Evolutionary conservation across 2,329 filamentous ascomycete species (phyloP).

Genomic region (Aspergillus luchuensis): DNA sequence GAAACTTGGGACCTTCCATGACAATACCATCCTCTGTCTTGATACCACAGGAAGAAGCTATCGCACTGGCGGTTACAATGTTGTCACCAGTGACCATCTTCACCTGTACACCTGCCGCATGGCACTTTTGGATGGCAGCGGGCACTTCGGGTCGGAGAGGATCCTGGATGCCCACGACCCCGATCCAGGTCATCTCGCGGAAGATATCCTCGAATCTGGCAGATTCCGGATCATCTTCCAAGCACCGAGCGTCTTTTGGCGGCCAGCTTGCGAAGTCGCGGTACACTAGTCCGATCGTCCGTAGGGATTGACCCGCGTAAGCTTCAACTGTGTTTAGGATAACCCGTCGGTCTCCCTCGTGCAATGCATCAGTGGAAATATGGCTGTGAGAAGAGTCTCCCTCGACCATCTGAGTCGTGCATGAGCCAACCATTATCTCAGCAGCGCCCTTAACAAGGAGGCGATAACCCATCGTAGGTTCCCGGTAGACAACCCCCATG

Average conservation of each 20-base stretch:
- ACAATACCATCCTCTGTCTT: slow-evolving; percentile 59
- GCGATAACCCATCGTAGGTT: slow-evolving; percentile 43
- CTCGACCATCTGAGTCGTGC: slow-evolving; percentile 37
- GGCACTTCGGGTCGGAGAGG: slow-evolving; percentile 69
- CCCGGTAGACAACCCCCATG: slow-evolving; percentile 52
- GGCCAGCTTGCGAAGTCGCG: slow-evolving; percentile 72
- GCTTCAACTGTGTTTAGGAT: slow-evolving; percentile 42
- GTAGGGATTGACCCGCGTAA: slow-evolving; percentile 61
- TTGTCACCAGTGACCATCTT: slow-evolving; percentile 76
- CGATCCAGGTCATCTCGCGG: slow-evolving; percentile 71
- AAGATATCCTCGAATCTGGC: slow-evolving; percentile 70
- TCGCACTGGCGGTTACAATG: slow-evolving; percentile 70
- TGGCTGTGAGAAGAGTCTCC: slow-evolving; percentile 27
- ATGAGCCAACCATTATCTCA: slow-evolving; percentile 47
- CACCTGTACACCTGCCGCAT: slow-evolving; percentile 68
- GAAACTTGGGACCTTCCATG: slow-evolving; percentile 70
- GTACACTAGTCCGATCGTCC: slow-evolving; percentile 74
- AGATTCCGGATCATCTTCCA: slow-evolving; percentile 63
- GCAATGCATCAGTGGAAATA: slow-evolving; percentile 22
- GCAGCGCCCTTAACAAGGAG: slow-evolving; percentile 53
- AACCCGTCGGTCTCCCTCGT: slow-evolving; percentile 24
- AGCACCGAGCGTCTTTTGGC: slow-evolving; percentile 55
- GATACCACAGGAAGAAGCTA: slow-evolving; percentile 74
- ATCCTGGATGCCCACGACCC: slow-evolving; percentile 74
- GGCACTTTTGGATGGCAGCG: slow-evolving; percentile 67